Base-by-base conservation (phyloP, 2,329 filamentous ascomycete species). In the Moelleriella libera region DNA sequence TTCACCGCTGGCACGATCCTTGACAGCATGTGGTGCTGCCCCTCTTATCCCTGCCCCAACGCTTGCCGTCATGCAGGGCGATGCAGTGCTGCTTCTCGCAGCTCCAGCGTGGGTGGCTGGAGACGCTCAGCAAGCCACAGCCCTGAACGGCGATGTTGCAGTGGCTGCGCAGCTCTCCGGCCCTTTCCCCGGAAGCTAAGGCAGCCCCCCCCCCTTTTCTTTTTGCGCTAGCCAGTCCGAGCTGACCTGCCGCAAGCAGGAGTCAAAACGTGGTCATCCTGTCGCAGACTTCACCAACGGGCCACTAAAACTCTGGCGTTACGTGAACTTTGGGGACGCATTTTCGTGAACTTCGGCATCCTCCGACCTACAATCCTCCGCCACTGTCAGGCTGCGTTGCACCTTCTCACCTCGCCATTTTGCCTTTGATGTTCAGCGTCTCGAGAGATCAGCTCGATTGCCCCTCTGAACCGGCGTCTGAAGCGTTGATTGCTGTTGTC, bases 1-100 rank as follows among this genome's bases (percentile, higher is more conserved):
- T 55, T 45, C 14, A 45, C 50, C 50, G 49, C 28, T 14, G 30
- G 34, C 11, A 43, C 21, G 11, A 14, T 2, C 29, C 10, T 21
- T 29, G 32, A 42, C 31, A 41, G 34, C 21, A 41, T 30, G 31
- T 28, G 6, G 28, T 28, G 12, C 12, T 12, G 34, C 34, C 12
- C 8, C 8, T 37, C 8, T 37, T 37, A 37, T 37, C 12, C 4
- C 21, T 2, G 21, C 21, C 21, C 21, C 3, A 21, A 21, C 21
- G 21, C 21, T 21, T 21, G 21, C 21, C 21, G 21, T 21, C 21
- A 21, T 21, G 21, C 21, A 21, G 21, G 21, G 21, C 21, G 21
- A 21, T 21, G 21, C 21, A 21, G 21, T 21, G 21, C 21, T n/a
- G 34, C 31, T 32, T 31, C 12, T 12, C 9, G 34, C 40, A 32